Conservation (phyloP, 495 filamentous ascomycete genomes). For the Neurospora sp. region DNA sequence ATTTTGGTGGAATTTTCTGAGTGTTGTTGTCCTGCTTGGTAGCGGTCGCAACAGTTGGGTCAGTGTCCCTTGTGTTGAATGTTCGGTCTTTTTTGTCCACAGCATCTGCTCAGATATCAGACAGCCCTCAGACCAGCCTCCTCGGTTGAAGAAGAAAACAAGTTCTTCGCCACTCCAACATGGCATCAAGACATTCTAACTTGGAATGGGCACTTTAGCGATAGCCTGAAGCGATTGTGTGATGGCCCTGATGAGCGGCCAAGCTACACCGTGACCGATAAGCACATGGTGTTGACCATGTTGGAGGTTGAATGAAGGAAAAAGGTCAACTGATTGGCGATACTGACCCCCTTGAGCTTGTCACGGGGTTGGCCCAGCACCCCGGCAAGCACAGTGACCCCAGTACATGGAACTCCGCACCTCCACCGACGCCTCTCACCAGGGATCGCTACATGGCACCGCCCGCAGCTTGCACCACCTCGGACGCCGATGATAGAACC, state of each 20-base stretch:
- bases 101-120: too few species aligned
- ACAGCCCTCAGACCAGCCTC: not conserved
- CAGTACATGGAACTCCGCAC: not conserved
- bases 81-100: too few species aligned
- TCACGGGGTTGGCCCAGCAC: conserved; percentile 15
- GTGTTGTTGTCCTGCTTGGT: too few species aligned
- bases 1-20: too few species aligned
- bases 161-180: not conserved
- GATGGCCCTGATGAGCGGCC: not conserved
- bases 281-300: not conserved
- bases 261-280: not conserved
- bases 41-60: too few species aligned
- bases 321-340: conserved; percentile 19
- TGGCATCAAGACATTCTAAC: not conserved
- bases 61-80: too few species aligned
- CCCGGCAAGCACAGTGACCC: not conserved
- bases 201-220: not conserved
- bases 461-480: not conserved
- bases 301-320: not conserved
- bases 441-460: not conserved
- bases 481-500: not conserved
- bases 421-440: not conserved
- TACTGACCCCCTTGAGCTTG: conserved; percentile 11
- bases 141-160: not conserved
- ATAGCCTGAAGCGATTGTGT: not conserved